Evolutionary conservation across 495 filamentous ascomycete species (phyloP).

Genomic region (Baudoinia panamericana): DNA sequence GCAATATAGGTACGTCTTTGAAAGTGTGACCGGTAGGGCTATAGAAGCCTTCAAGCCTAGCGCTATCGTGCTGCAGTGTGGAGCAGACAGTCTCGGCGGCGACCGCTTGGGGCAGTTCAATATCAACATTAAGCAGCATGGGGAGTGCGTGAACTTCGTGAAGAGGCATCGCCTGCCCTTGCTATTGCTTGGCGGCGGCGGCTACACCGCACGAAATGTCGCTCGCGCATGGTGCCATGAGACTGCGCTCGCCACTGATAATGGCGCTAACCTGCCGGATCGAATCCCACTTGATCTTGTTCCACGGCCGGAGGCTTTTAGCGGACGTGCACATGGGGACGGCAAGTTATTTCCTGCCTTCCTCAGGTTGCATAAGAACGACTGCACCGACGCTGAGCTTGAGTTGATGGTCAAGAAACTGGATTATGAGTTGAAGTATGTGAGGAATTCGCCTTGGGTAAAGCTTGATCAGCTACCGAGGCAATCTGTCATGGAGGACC

Average conservation of each 20-base stretch:
- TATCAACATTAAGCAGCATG: slow-evolving; percentile 85
- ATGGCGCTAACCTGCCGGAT: slow-evolving; percentile 24
- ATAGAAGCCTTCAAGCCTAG: slow-evolving; percentile 64
- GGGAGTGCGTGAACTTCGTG: slow-evolving; percentile 75
- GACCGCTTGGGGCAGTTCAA: slow-evolving; percentile 94
- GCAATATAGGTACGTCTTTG: slow-evolving; percentile 75
- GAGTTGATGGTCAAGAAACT: slow-evolving; percentile 55
- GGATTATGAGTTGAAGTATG: slow-evolving; percentile 72
- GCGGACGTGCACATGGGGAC: slow-evolving; percentile 36
- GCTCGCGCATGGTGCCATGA: slow-evolving; percentile 94
- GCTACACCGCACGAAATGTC: slow-evolving; percentile 95
- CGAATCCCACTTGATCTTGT: slow-evolving; percentile 22
- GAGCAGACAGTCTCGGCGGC: slow-evolving; percentile 86
- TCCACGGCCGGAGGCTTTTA: slow-evolving; percentile 29
- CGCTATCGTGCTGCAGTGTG: slow-evolving; percentile 91
- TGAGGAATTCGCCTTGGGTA: slow-evolving; percentile 73
- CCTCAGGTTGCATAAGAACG: slow-evolving; percentile 65
- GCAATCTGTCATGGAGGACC: slow-evolving; percentile 46
- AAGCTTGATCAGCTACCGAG: slow-evolving; percentile 71
- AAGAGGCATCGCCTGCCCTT: slow-evolving; percentile 67
- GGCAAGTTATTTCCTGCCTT: slow-evolving; percentile 59
- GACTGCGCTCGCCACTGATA: slow-evolving; percentile 54
- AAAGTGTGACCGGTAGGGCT: slow-evolving; percentile 61
- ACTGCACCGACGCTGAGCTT: slow-evolving; percentile 56
- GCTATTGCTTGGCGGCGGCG: slow-evolving; percentile 84